Base-by-base conservation (phyloP, 139 green algal species). In the Coccomyxa sp. region DNA sequence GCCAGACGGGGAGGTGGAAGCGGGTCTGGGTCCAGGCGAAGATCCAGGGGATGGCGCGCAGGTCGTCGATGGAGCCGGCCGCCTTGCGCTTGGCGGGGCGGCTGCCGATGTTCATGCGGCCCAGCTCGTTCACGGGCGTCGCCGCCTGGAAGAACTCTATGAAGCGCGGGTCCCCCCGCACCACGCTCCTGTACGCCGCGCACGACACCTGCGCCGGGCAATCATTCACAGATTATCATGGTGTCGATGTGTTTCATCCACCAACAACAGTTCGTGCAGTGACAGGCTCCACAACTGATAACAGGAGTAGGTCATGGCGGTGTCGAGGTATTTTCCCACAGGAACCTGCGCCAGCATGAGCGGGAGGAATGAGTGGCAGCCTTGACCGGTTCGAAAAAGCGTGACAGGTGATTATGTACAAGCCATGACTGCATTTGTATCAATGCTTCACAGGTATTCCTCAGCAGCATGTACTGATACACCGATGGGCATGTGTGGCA, bases 21-120 rank as follows among this genome's bases (percentile, higher is more conserved):
- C 97, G 92, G 60, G 93, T 98, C 89, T 97, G 95, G 10, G 96
- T 99, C 97, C 97, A 99, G 28, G 97, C 95, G 89, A 99, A 99
- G 87, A 99, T 97, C 97, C 97, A 99, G 75, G 97, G 97, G 87
- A 99, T 99, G 85, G 97, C 96, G 25, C 97, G 93, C 81, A 99
- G 91, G 16, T 90, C 92, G 17, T 96, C 92, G 83, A 99, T 97
- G 87, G 91, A 92, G 84, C 95, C 92, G 10, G 89, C 89, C 81
- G 98, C 98, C 79, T 85, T 86, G 58, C 82, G 81, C 85, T 85
- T 86, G 77, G 79, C 82, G 21, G 96, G 96, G 25, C 96, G 91
- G 82, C 87, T 94, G 63, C 96, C 96, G 82, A 99, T 99, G 92
- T 99, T 99, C 82, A 99, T 94, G 89, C 95, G 94, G 13, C 93